Percentiles rank a stretch among this genome's conserved stretches.
phyloP scores from a whole-genome alignment of 2,329 filamentous ascomycete genomes.

The Didymella arachidicola region DNA sequence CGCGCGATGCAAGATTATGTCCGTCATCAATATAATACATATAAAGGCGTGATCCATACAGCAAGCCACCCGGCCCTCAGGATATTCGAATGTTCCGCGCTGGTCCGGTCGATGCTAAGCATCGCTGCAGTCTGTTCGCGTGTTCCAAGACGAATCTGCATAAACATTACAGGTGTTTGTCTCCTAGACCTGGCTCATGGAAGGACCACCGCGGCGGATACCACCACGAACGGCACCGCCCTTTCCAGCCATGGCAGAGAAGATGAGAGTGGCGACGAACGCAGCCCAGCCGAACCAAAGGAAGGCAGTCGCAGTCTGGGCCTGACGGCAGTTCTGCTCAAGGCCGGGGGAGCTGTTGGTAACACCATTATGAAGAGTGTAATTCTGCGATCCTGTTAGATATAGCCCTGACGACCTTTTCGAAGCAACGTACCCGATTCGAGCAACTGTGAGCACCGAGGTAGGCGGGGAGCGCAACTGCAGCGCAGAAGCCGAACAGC shows the following conservation, averaged over 20 bases:
- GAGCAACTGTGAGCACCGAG: constrained; percentile 74
- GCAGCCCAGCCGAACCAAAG: constrained; percentile 78
- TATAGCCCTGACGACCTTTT: background rate
- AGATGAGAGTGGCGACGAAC: constrained; percentile 63
- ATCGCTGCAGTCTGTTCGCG: constrained; percentile 27
- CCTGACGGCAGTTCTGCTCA: constrained; percentile 73
- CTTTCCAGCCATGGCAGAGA: constrained; percentile 64
- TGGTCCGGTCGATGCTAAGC: constrained; percentile 11
- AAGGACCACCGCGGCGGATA: constrained; percentile 56
- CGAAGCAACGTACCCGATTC: constrained; percentile 58
- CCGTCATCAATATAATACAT: constrained; percentile 21
- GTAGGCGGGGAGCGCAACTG: constrained; percentile 74
- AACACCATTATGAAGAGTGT: constrained; percentile 62
- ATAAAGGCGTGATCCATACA: constrained; percentile 8
- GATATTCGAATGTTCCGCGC: background rate
- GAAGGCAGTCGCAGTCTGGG: constrained; percentile 77
- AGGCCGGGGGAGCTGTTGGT: constrained; percentile 68
- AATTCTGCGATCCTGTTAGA: constrained; percentile 43
- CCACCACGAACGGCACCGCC: constrained; percentile 57
- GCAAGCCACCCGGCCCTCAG: background rate
- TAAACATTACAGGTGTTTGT: constrained; percentile 32
- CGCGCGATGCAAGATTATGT: constrained; percentile 15
- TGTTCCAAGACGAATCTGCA: constrained; percentile 40
- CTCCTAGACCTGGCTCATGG: constrained; percentile 65
- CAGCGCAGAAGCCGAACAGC: constrained; percentile 75